phyloP scores from a whole-genome alignment of 2,329 filamentous ascomycete species.

The Pseudogymnoascus sp. region DNA sequence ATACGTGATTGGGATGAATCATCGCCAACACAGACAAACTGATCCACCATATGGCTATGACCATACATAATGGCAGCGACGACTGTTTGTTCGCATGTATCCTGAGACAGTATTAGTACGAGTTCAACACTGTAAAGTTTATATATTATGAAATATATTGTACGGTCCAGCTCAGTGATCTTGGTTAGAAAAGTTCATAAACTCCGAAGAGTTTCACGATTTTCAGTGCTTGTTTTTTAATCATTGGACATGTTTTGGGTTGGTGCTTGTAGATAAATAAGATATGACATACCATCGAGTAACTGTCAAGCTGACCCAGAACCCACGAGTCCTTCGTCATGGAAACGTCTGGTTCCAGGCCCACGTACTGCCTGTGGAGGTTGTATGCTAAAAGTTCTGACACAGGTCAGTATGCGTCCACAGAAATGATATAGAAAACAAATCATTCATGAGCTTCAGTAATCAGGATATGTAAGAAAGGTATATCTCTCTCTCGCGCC shows the following conservation, averaged over 20 bases:
- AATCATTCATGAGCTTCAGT: conserved; percentile 6
- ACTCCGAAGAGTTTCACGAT: conserved; percentile 28
- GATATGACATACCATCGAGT: neutral
- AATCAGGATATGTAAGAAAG: conserved; percentile 99
- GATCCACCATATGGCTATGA: neutral
- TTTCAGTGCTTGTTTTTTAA: conserved; percentile 32
- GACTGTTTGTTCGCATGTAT: neutral
- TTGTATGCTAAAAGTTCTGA: neutral
- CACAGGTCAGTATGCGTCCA: neutral
- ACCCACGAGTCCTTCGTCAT: neutral
- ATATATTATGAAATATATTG: conserved; percentile 7
- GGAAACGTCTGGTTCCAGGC: neutral
- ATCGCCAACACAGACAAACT: neutral
- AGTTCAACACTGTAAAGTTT: conserved; percentile 7
- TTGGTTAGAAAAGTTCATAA: conserved; percentile 29
- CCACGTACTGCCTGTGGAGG: neutral
- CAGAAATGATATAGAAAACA: neutral
- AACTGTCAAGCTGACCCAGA: neutral
- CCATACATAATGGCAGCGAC: neutral
- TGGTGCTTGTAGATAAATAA: neutral
- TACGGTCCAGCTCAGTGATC: conserved; percentile 28
- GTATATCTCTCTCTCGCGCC: conserved; percentile 73
- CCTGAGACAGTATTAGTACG: neutral
- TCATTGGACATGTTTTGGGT: conserved; percentile 19
- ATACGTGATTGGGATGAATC: neutral